phyloP scores from a whole-genome alignment of 108 stramenopile genomes.

The Stephanodiscus triporus region DNA sequence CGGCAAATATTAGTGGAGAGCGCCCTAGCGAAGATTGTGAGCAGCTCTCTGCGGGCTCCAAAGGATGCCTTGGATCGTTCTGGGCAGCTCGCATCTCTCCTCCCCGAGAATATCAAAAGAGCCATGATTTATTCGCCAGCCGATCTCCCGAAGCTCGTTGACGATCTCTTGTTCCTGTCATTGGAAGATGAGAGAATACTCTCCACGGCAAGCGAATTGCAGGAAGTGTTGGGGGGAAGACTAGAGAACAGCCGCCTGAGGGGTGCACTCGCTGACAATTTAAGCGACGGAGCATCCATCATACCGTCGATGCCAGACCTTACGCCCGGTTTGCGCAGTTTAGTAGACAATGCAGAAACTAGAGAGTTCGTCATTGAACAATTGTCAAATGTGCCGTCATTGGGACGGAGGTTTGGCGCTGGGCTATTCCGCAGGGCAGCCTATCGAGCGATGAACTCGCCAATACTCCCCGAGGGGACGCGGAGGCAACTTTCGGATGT shows the following conservation, averaged over 20 bases:
- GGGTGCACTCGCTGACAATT: slow-evolving; percentile 43
- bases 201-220: slow-evolving; percentile 58
- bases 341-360: slow-evolving; percentile 51
- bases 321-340: slow-evolving; percentile 31
- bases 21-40: slow-evolving; percentile 59
- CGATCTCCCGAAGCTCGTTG: slow-evolving; percentile 62
- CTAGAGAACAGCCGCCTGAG: slow-evolving; percentile 44
- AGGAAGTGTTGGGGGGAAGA: slow-evolving; percentile 45
- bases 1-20: slow-evolving; percentile 64
- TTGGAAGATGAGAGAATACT: slow-evolving; percentile 68
- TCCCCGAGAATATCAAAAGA: slow-evolving; percentile 58
- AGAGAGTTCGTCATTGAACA: slow-evolving; percentile 57
- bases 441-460: slow-evolving; percentile 60
- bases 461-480: slow-evolving; percentile 57
- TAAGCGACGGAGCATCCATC: slow-evolving; percentile 56
- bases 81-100: slow-evolving; percentile 31
- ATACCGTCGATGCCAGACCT: slow-evolving; percentile 48
- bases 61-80: slow-evolving; percentile 57
- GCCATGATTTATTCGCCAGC: slow-evolving; percentile 65
- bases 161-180: slow-evolving; percentile 52
- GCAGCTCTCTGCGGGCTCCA: slow-evolving; percentile 53
- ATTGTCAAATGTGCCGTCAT: slow-evolving; percentile 56
- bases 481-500: slow-evolving; percentile 54
- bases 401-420: slow-evolving; percentile 65
- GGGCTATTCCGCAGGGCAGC: slow-evolving; percentile 79